Evolutionary conservation across 106 monocot genomes (phyloP), one percentile per base, ranked within the genome.

Genomic region (Amphibolis antarctica): DNA sequence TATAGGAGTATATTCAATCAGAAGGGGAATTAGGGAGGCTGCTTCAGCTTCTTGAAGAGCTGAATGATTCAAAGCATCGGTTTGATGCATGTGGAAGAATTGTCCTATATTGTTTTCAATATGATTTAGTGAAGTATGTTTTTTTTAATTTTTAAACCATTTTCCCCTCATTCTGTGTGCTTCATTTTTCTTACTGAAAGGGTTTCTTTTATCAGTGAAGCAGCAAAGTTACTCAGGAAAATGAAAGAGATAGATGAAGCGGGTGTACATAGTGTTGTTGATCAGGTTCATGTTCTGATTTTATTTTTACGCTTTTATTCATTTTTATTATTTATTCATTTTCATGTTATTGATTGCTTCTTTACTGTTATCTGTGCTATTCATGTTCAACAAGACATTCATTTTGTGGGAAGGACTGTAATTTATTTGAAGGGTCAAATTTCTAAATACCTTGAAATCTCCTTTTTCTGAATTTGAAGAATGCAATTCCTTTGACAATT

Each of bases 41-140:
- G 72, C 76, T 72, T 78, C 76, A 75, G 62, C 80, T 86, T 76
- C 74, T 98, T 45, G 74, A 68, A 12, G 84, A 85, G 10, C 75
- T 98, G 74, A 66, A 66, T 50, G 80, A 72, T 71, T 78, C 84
- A 58, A 74, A 30, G 44, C 56, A 21, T 29, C 87, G 90, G 96
- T 84, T 79, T 82, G 90, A 98, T 77, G 96, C 81, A 9, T 84
- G 84, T 60, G 74, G 84, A 53, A 81, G 84, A 76, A 78, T 87
- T 60, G 58, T 90, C 52, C 45, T 78, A 24, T 98, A 98, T 63
- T 98, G 96, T 65, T 55, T 90, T 31, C 74, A 62, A 24, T 55
- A 82, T 62, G 80, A 83, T 62, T n/a, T 78, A 48, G 28, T 67
- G 28, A 63, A 67, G 94, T 94, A 71, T 62, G 52, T 36, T 13